Evolutionary conservation across 495 filamentous ascomycete species (phyloP), one percentile per base, ranked within the genome.

Genomic region (Aspergillus bertholletiae): DNA sequence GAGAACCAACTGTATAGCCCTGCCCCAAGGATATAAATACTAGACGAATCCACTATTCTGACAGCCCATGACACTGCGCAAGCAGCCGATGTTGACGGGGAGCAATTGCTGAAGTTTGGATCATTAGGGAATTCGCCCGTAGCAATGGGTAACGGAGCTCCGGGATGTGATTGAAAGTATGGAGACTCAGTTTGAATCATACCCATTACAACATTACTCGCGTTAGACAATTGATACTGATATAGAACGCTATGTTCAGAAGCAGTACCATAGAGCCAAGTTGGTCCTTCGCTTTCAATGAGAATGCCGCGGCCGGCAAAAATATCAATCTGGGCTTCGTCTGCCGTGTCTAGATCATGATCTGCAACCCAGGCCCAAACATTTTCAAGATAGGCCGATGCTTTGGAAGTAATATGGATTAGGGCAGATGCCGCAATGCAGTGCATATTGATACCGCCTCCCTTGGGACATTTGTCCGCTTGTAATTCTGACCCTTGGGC

Each of bases 111-210:
- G 52, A 82, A 85, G 54, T 73, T 65, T 15, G 83, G 84, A 55
- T 87, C 85, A 30, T 71, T 69, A 7, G 79, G 67, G 12, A 72
- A 68, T 0, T 64, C 6, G 11, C 76, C 70, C 1, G 70, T 55
- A 1, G 65, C 67, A 70, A 83, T 87, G 1, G 83, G 84, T 0
- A 67, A 54, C 0, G 77, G 73, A 0, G 85, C 84, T 48, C 69
- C 67, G 0, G 87, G 85, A n/a, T 64, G 67, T 1, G 86, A 84
- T 58, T 86, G 83, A 63, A 80, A 89, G 74, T 78, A 63, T 3
- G 84, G 88, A 0, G 89, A 88, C 67, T 92, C 89, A 2, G 89
- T 90, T 62, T 94, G 89, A 64, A 92, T 87, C 69, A 85, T 78
- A 15, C 84, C 83, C 70, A 84, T 81, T 61, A 78, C 84, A 56